These are phyloP conservation scores for Luffa acutangula DNA, from an alignment of 306 rosid genomes.

Conservation along the genomic window DNA sequence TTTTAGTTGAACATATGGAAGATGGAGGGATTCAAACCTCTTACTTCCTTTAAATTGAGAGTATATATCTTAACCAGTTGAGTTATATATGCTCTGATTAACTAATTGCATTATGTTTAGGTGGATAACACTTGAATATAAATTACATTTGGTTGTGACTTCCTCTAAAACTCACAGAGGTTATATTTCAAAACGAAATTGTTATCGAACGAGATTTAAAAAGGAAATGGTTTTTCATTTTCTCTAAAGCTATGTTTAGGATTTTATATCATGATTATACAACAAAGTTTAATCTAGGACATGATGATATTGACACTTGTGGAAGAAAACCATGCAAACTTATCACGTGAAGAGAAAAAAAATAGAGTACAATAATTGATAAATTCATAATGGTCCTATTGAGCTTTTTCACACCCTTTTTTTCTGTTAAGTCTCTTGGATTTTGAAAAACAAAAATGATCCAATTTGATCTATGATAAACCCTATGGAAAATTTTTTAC, in stretches of 20 bases:
- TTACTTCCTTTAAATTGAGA: too few species aligned
- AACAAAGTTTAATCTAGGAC: neutral
- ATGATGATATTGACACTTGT: neutral
- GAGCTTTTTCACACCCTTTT: neutral
- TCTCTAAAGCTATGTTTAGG: neutral
- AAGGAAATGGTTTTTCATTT: neutral
- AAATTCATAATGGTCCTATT: neutral
- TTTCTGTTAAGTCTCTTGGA: neutral
- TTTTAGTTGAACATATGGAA: too few species aligned
- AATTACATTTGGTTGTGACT: neutral
- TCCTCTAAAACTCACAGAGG: neutral
- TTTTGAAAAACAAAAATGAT: neutral
- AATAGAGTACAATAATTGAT: constrained; percentile 1
- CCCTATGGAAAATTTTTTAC: neutral
- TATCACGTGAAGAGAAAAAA: neutral
- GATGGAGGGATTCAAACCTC: too few species aligned
- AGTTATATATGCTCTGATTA: too few species aligned
- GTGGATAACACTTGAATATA: too few species aligned
- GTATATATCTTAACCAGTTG: too few species aligned
- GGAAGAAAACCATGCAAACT: neutral
- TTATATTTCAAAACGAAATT: too few species aligned
- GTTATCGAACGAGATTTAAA: neutral
- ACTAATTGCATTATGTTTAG: too few species aligned
- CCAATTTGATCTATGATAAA: neutral
- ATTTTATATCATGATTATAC: neutral